Base-by-base conservation (phyloP, 768 basidiomycete genomes). In the Kwoniella botswanensis region DNA sequence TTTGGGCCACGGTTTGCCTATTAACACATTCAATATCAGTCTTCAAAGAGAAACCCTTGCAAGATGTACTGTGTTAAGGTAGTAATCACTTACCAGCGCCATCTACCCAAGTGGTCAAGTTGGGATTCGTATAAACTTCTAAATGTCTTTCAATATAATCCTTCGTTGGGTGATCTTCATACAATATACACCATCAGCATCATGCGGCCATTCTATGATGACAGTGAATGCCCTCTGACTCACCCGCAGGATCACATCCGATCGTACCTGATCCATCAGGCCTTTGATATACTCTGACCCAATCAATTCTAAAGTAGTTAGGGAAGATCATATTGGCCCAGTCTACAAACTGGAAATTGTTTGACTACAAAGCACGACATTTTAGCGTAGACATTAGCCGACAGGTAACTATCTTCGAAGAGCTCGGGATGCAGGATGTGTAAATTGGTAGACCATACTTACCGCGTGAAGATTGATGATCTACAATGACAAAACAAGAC, bases 201-300 rank as follows among this genome's bases (percentile, higher is more conserved):
- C 26, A 10, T 26, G 1, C 24, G 26, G 3, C 2, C 55, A 46
- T 10, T 35, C 4, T 21, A 21, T 63, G 46, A 65, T 41, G 52
- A 26, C 15, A 56, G 12, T 41, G 12, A 1, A 1, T 17, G 43
- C 35, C 3, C 5, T 35, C 35, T 7, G 6, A 73, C 78, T 65
- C 52, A 79, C 78, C 78, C 1, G 65, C 42, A 18, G 80, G 80
- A 60, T 82, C 83, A 66, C 83, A 84, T 3, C 81, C 77, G 4
- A 83, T 66, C 77, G 93, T 93, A 65, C 76, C 76, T 15, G 67
- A 61, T 18, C 64, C 64, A 41, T 88, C 82, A 77, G 87, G 85
- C 2, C 88, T 89, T 80, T 97, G 95, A 82, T 95, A 98, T 13
- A 97, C 91, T 24, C 94, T 88, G 61, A 96, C 88, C 85, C 90